Evolutionary conservation across 2,329 filamentous ascomycete genomes (phyloP).

Genomic region (Neurospora crassa): DNA sequence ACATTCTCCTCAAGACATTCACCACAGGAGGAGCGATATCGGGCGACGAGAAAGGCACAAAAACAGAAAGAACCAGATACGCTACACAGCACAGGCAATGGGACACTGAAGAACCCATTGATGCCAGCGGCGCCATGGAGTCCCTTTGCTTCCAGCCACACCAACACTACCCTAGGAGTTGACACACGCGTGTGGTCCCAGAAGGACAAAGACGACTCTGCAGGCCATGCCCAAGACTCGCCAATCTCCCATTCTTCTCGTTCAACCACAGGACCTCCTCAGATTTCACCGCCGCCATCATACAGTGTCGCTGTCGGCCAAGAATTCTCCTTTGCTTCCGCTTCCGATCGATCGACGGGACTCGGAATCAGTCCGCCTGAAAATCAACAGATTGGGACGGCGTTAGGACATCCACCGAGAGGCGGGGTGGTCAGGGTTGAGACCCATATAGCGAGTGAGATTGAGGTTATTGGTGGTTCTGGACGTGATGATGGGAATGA

Average conservation of each 20-base stretch:
- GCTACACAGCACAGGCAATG: not conserved
- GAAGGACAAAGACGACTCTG: not conserved
- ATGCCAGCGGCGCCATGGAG: not conserved
- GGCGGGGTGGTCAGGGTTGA: conserved; percentile 9
- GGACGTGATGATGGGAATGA: not conserved
- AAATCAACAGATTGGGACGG: not conserved
- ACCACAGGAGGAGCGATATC: not conserved
- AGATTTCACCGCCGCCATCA: not conserved
- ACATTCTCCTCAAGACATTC: not conserved
- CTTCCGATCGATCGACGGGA: not conserved
- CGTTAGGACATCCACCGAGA: not conserved
- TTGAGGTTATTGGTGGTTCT: not conserved
- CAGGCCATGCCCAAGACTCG: not conserved
- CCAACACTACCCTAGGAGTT: not conserved
- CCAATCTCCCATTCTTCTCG: not conserved
- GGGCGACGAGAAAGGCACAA: not conserved
- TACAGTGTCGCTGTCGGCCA: not conserved
- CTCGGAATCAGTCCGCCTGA: not conserved
- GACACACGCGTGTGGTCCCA: conserved; percentile 9
- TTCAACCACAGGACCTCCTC: not conserved
- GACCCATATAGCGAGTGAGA: conserved; percentile 9
- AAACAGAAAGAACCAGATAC: not conserved
- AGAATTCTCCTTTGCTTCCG: not conserved
- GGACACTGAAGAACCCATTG: too few species aligned
- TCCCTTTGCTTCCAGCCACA: not conserved